Percentiles rank a stretch among this genome's conserved stretches.
Evolutionary conservation across 2,329 filamentous ascomycete species (phyloP).

Genomic region (Neofusicoccum laricinum): DNA sequence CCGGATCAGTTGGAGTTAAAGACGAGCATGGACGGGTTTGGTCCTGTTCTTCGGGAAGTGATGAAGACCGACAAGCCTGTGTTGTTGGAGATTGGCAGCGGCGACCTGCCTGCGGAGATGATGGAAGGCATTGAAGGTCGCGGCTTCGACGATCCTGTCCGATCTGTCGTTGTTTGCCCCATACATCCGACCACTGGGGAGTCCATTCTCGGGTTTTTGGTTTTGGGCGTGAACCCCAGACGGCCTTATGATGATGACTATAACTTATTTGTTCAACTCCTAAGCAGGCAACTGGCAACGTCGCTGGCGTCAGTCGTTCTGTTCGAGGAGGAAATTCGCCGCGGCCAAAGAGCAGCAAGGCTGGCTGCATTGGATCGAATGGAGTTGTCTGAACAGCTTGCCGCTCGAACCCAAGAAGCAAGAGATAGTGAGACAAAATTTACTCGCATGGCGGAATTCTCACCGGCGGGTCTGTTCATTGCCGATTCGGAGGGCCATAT

Average conservation of each 20-base stretch:
- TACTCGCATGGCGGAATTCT: slow-evolving; percentile 79
- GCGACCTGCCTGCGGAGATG: slow-evolving; percentile 62
- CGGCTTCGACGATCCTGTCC: slow-evolving; percentile 69
- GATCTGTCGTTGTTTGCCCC: slow-evolving; percentile 71
- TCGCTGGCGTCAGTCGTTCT: slow-evolving; percentile 78
- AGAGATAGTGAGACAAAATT: slow-evolving; percentile 70
- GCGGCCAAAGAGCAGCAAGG: slow-evolving; percentile 69
- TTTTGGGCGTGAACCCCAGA: slow-evolving; percentile 75
- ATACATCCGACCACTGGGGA: slow-evolving; percentile 75
- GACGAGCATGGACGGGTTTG: slow-evolving; percentile 69
- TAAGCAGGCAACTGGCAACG: slow-evolving; percentile 73
- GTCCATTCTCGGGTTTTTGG: slow-evolving; percentile 71
- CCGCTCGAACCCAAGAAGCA: slow-evolving; percentile 57
- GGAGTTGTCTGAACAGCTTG: slow-evolving; percentile 72
- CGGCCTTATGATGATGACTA: slow-evolving; percentile 80
- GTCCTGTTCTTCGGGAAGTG: slow-evolving; percentile 72
- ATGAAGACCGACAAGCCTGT: slow-evolving; percentile 66
- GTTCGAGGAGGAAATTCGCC: slow-evolving; percentile 78
- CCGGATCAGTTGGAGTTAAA: slow-evolving; percentile 65
- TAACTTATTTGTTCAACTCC: slow-evolving; percentile 69
- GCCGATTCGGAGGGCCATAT: slow-evolving; percentile 69
- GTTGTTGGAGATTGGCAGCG: slow-evolving; percentile 64
- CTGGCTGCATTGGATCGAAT: slow-evolving; percentile 74
- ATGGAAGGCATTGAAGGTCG: slow-evolving; percentile 67
- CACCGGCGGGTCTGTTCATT: slow-evolving; percentile 82